Percentiles rank a stretch among this genome's conserved stretches.
Evolutionary conservation across 768 basidiomycete genomes (phyloP).

Genomic region (Hortiboletus flavorubellus): DNA sequence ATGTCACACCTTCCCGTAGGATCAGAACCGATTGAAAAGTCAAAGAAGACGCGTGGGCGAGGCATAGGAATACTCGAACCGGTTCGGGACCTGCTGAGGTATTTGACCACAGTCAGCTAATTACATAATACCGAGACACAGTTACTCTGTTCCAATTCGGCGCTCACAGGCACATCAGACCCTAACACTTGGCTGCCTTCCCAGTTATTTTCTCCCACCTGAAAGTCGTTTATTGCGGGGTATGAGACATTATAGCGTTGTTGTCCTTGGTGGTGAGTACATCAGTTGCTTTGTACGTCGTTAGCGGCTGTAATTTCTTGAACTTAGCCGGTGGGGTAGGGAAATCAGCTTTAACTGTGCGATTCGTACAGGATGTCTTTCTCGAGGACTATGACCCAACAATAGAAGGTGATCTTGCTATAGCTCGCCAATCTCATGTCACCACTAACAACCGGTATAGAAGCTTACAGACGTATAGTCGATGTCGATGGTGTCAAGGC

Average conservation of each 20-base stretch:
- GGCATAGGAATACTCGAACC: constrained; percentile 36
- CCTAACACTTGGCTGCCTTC: constrained; percentile 11
- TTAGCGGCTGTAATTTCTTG: constrained; percentile 1
- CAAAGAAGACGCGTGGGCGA: constrained; percentile 65
- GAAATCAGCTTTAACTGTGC: constrained; percentile 81
- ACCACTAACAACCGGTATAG: constrained; percentile 35
- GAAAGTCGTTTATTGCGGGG: constrained; percentile 3
- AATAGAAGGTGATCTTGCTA: constrained; percentile 60
- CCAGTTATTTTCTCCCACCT: constrained; percentile 9
- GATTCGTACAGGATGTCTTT: constrained; percentile 71
- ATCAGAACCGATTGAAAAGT: constrained; percentile 51
- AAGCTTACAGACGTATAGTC: constrained; percentile 65
- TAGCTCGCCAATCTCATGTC: neutral
- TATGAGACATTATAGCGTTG: constrained; percentile 74
- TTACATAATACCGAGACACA: constrained; percentile 13
- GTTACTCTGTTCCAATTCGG: neutral
- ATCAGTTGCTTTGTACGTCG: neutral
- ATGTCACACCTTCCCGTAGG: constrained; percentile 51
- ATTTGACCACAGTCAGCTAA: neutral
- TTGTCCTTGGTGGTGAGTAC: constrained; percentile 72
- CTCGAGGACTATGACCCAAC: constrained; percentile 80
- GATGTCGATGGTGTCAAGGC: constrained; percentile 63
- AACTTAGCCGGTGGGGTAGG: constrained; percentile 79
- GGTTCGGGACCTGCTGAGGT: neutral
- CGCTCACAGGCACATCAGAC: neutral